These are phyloP conservation scores for Raddia distichophylla DNA, from an alignment of 176 grass and related monocot genomes.

Conservation along the genomic window DNA sequence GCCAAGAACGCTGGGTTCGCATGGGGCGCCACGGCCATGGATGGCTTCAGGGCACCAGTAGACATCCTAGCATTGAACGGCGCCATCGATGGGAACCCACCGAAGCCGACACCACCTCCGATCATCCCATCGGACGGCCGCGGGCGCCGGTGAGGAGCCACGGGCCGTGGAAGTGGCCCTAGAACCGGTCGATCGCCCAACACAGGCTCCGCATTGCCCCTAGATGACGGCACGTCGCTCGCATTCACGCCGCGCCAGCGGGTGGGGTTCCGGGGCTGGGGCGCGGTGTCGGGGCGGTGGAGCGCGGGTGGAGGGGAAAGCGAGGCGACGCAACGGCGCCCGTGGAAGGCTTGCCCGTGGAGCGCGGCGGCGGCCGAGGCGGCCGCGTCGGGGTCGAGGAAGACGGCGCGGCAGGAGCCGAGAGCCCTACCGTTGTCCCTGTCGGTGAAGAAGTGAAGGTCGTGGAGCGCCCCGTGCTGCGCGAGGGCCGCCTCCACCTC, in stretches of 20 bases:
- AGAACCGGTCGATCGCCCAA: slow-evolving; percentile 28
- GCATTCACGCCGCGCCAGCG: background rate
- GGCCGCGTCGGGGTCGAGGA: slow-evolving; percentile 35
- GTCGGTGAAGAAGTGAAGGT: slow-evolving; percentile 57
- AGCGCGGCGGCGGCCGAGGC: slow-evolving; percentile 43
- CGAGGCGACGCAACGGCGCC: slow-evolving; percentile 53
- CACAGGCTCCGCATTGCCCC: slow-evolving; percentile 36
- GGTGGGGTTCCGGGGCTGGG: background rate
- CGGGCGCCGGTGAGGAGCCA: background rate
- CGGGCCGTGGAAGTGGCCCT: background rate
- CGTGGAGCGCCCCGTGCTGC: slow-evolving; percentile 46
- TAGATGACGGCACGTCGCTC: background rate
- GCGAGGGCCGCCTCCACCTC: slow-evolving; percentile 64
- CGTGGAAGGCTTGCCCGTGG: slow-evolving; percentile 53
- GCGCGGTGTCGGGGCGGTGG: background rate
- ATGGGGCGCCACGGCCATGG: slow-evolving; percentile 34
- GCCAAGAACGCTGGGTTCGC: slow-evolving; percentile 60
- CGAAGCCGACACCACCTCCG: slow-evolving; percentile 4
- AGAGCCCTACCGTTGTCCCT: slow-evolving; percentile 53
- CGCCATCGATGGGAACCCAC: slow-evolving; percentile 24
- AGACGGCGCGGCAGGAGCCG: slow-evolving; percentile 56
- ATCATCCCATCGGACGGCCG: slow-evolving; percentile 16
- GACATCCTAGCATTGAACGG: slow-evolving; percentile 21
- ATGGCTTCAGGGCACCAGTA: slow-evolving; percentile 17
- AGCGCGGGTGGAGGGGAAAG: slow-evolving; percentile 35